These are phyloP conservation scores for Citrus trifoliata DNA, from an alignment of 345 rosid species.

Conservation along the genomic window DNA sequence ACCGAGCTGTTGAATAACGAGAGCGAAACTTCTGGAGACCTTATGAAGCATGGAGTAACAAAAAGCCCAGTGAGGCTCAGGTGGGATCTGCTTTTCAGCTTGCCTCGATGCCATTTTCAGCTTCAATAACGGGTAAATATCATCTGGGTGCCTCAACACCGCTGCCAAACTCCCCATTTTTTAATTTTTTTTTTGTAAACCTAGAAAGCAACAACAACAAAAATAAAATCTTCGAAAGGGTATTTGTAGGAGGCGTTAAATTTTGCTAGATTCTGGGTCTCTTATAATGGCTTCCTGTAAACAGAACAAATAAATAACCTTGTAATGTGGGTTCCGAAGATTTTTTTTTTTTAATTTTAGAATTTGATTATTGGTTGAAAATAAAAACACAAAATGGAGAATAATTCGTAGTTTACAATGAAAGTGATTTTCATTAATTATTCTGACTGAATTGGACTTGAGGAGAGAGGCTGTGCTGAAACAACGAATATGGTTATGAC, in stretches of 20 bases:
- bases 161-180: constrained; percentile 75
- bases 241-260: neutral
- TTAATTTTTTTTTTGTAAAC: neutral
- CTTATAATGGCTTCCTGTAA: neutral
- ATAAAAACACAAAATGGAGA: neutral
- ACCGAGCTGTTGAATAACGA: constrained; percentile 89
- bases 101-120: constrained; percentile 62
- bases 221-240: neutral
- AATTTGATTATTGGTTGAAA: neutral
- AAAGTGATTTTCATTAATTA: neutral
- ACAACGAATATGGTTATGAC: neutral
- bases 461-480: neutral
- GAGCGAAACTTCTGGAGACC: constrained; percentile 85
- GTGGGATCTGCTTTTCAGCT: constrained; percentile 95
- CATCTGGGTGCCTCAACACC: constrained; percentile 76
- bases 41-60: constrained; percentile 90
- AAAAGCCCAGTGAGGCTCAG: constrained; percentile 85
- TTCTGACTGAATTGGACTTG: neutral
- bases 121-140: constrained; percentile 83
- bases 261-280: neutral
- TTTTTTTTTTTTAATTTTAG: neutral
- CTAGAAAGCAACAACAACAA: neutral
- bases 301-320: neutral
- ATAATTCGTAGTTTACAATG: neutral
- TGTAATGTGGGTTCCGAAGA: neutral